Evolutionary conservation across 495 filamentous ascomycete species (phyloP).

Genomic region (Penicillium waksmanii): DNA sequence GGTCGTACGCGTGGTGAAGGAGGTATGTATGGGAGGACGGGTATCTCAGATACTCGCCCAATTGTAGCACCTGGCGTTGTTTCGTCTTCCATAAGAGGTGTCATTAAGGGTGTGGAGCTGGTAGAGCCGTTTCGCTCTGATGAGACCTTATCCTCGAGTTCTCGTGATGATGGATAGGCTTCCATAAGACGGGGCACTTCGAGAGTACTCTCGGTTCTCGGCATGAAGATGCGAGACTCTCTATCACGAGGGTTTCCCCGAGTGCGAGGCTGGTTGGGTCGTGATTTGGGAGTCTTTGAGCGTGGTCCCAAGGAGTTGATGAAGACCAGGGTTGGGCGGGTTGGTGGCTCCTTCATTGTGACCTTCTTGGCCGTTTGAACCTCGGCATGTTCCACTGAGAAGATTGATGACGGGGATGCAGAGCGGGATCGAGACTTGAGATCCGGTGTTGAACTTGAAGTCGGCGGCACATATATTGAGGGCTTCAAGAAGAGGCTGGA

Average conservation of each 20-base stretch:
- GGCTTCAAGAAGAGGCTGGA: slow-evolving; percentile 42
- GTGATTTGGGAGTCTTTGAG: slow-evolving; percentile 19
- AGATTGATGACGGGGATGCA: slow-evolving; percentile 36
- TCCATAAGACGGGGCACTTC: slow-evolving; percentile 16
- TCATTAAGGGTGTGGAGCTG: slow-evolving; percentile 7
- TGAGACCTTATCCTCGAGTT: slow-evolving; percentile 1
- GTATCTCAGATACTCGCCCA: slow-evolving; percentile 33
- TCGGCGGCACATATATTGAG: slow-evolving; percentile 36
- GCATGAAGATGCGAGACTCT: slow-evolving; percentile 17
- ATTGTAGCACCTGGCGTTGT: slow-evolving; percentile 24
- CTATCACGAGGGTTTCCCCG: slow-evolving; percentile 26
- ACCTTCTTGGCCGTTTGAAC: slow-evolving; percentile 43
- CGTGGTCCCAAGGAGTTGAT: slow-evolving; percentile 35
- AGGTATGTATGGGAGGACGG: slow-evolving; percentile 27
- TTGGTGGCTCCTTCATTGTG: slow-evolving; percentile 37
- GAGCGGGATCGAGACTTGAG: slow-evolving; percentile 29
- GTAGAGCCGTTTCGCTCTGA: slow-evolving; percentile 13
- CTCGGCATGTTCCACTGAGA: slow-evolving; percentile 42
- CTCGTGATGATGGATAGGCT: slow-evolving; percentile 7
- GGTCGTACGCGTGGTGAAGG: slow-evolving; percentile 18
- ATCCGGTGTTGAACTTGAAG: slow-evolving; percentile 24
- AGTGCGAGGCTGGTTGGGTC: slow-evolving; percentile 17
- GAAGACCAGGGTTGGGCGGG: slow-evolving; percentile 43
- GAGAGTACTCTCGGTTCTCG: slow-evolving; percentile 21
- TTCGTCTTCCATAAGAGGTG: slow-evolving; percentile 6